These are phyloP conservation scores for Isoetes taiwanensis DNA, from an alignment of 75 land plant species.

Conservation along the genomic window DNA sequence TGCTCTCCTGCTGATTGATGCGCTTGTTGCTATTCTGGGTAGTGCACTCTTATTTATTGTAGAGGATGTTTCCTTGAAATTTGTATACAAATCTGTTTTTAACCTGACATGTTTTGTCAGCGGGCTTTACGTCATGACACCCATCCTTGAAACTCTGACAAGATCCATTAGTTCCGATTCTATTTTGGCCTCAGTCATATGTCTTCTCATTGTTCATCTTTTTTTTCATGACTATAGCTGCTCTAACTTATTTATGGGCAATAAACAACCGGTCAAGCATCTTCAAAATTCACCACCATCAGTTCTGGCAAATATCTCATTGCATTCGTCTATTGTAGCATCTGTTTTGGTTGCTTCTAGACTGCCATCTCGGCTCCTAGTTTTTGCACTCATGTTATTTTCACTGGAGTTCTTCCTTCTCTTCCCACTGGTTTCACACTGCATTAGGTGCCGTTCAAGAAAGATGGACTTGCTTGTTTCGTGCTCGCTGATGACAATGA, in stretches of 20 bases:
- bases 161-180: conserved; percentile 90
- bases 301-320: conserved; percentile 61
- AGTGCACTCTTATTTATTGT: conserved; percentile 39
- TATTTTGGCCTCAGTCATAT: conserved; percentile 70
- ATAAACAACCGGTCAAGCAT: too few species aligned
- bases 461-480: conserved; percentile 55
- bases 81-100: conserved; percentile 31
- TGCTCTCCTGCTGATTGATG: conserved; percentile 49
- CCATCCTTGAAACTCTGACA: conserved; percentile 82
- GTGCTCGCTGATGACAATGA: conserved; percentile 30
- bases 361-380: conserved; percentile 70
- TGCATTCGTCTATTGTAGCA: conserved; percentile 85
- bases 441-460: conserved; percentile 63
- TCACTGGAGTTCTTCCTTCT: conserved; percentile 83
- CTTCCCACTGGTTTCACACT: conserved; percentile 64
- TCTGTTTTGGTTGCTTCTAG: conserved; percentile 89
- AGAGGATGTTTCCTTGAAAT: conserved; percentile 27
- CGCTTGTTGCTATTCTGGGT: conserved; percentile 42
- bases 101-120: conserved; percentile 60
- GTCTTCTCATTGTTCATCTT: conserved; percentile 64
- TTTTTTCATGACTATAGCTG: conserved; percentile 85
- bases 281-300: too few species aligned
- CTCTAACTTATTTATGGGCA: too few species aligned
- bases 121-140: conserved; percentile 71
- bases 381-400: conserved; percentile 85